Conservation (phyloP, 805 yeast genomes). For the Wickerhamomyces strasburgensis region DNA sequence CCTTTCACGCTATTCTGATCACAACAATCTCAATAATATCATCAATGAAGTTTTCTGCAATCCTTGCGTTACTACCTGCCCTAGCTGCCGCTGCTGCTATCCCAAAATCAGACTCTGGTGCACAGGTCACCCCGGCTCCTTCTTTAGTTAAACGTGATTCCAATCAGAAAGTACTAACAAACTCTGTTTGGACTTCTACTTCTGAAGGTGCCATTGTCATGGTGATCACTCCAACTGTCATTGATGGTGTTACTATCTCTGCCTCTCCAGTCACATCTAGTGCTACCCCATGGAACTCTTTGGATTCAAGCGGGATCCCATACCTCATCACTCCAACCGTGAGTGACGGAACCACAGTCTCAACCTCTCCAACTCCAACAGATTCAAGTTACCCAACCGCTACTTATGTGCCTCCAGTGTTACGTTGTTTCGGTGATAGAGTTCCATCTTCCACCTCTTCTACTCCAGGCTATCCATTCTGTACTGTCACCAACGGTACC, state of each 20-base stretch:
- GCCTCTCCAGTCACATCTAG: constrained; percentile 34
- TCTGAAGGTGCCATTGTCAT: constrained; percentile 29
- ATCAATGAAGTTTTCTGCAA: constrained; percentile 10
- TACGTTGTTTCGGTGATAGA: constrained; percentile 39
- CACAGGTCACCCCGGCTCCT: constrained; percentile 19
- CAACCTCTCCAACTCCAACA: constrained; percentile 41
- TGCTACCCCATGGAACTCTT: constrained; percentile 39
- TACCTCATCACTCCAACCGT: constrained; percentile 37
- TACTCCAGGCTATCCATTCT: constrained; percentile 35
- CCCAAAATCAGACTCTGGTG: no score
- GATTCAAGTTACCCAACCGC: constrained; percentile 29
- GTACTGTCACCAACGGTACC: constrained; percentile 35
- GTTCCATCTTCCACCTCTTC: constrained; percentile 27
- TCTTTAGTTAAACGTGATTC: constrained; percentile 18
- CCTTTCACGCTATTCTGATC: neutral
- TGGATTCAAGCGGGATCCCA: constrained; percentile 42
- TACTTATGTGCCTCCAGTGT: constrained; percentile 38
- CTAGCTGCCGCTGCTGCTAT: constrained; percentile 23
- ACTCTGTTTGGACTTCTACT: constrained; percentile 33
- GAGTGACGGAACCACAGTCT: constrained; percentile 28
- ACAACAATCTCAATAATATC: neutral
- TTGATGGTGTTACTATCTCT: constrained; percentile 39
- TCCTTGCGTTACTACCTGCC: constrained; percentile 8
- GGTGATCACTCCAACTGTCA: constrained; percentile 47
- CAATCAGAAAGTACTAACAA: constrained; percentile 20